A percentile compares a stretch with the other conserved stretches of the same genome.
Evolutionary conservation across 2,329 filamentous ascomycete species (phyloP).

Genomic region (Zymoseptoria passerinii): DNA sequence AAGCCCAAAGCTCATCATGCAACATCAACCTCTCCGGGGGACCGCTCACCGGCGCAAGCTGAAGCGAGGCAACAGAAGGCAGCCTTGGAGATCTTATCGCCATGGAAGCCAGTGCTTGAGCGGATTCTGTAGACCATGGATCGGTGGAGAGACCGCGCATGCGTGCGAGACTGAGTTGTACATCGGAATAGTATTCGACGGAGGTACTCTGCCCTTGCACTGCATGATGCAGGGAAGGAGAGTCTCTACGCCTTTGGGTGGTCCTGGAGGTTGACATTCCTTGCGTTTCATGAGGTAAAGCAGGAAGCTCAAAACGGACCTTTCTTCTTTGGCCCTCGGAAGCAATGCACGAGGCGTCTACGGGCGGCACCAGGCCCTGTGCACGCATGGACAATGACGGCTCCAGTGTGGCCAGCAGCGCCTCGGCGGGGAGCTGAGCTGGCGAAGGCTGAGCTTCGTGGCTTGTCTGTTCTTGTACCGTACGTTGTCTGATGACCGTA

Average conservation of each 20-base stretch:
- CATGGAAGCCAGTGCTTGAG: not conserved
- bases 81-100: not conserved
- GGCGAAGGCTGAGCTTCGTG: not conserved
- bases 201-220: too few relatives aligned
- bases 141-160: not conserved
- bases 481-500: not conserved
- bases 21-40: not conserved
- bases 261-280: not conserved
- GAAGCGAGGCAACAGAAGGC: not conserved
- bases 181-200: not conserved
- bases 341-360: not conserved
- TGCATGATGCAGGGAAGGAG: too few relatives aligned
- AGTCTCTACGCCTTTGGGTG: too few relatives aligned
- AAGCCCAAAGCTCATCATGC: not conserved
- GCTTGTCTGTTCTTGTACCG: not conserved
- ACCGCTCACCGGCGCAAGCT: not conserved
- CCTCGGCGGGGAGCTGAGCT: too few relatives aligned
- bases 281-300: not conserved
- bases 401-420: too few relatives aligned
- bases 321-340: not conserved
- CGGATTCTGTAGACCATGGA: not conserved
- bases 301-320: not conserved
- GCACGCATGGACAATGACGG: too few relatives aligned
- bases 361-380: not conserved
- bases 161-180: not conserved